Base-by-base conservation (phyloP, 2,329 filamentous ascomycete genomes). In the Monosporascus ibericus region DNA sequence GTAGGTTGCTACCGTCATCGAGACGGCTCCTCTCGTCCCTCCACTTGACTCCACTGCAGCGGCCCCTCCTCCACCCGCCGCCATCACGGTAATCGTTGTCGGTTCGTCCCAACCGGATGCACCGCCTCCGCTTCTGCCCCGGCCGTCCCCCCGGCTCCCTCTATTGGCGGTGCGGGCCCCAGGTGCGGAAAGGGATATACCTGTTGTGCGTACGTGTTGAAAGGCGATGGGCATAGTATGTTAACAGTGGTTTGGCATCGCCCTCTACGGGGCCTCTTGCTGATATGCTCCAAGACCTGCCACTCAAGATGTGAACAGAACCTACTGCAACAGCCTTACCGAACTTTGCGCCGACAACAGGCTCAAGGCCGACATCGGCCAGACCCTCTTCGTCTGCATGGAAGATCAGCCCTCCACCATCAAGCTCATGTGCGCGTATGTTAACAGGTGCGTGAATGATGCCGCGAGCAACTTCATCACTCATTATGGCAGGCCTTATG, bases 141-240 rank as follows among this genome's bases (percentile, higher is more conserved):
- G 9, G 27, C 47, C 38, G 51, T 53, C n/a, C 18, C 57, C 22
- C 53, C 36, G 8, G 53, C 54, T 17, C 14, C 46, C n/a, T 48
- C 37, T 15, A 5, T 34, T 34, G 11, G 30, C 30, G 30, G 11
- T 34, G 11, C 30, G 59, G 56, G 1, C 47, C 44, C 63, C 5
- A 64, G 62, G 36, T 68, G 65, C n/a, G 65, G 63, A 14, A 66
- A 67, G 47, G 65, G 65, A 5, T 68, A 63, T 52, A 68, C 65
- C 6, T 67, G 67, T 51, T 67, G 65, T 50, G 64, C 64, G 2
- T 67, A 63, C 48, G 65, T 65, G 61, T 58, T 67, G 39, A 60
- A 60, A 18, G 47, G 51, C 5, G 52, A 48, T 18, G 60, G 59
- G 2, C 65, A 68, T 24, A 63, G 65, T 67, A 60, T n/a, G 64